These are phyloP conservation scores for Inga laurina DNA, from an alignment of 306 rosid species.

Conservation along the genomic window DNA sequence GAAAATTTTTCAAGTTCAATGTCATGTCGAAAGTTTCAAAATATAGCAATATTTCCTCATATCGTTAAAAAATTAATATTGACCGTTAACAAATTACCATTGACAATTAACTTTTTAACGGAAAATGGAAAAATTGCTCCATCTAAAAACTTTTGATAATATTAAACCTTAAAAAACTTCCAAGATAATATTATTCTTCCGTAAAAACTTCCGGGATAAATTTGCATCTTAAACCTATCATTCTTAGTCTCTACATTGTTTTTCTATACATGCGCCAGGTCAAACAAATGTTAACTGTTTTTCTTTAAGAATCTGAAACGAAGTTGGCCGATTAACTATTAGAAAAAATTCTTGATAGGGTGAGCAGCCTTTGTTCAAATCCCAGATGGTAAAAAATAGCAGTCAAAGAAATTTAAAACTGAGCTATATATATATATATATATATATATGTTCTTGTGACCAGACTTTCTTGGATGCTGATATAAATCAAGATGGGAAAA, in stretches of 20 bases:
- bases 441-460: slow-evolving; percentile 19
- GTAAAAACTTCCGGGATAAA: too few species aligned
- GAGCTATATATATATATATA: neutral
- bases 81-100: too few species aligned
- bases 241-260: neutral
- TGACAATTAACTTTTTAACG: too few species aligned
- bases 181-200: too few species aligned
- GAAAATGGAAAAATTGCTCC: too few species aligned
- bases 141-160: too few species aligned
- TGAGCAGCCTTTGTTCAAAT: slow-evolving; percentile 27
- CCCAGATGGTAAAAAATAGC: neutral
- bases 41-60: too few species aligned
- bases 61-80: too few species aligned
- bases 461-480: slow-evolving; percentile 94
- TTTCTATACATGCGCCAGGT: slow-evolving; percentile 52
- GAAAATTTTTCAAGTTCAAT: too few species aligned
- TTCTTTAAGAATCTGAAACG: slow-evolving; percentile 83
- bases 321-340: slow-evolving; percentile 79
- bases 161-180: too few species aligned
- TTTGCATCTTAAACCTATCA: neutral
- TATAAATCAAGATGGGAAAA: slow-evolving; percentile 82
- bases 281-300: slow-evolving; percentile 83
- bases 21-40: too few species aligned
- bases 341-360: slow-evolving; percentile 77
- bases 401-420: neutral